These are phyloP conservation scores for Aspergillus hortae DNA, from an alignment of 2,329 filamentous ascomycete species.

Conservation along the genomic window DNA sequence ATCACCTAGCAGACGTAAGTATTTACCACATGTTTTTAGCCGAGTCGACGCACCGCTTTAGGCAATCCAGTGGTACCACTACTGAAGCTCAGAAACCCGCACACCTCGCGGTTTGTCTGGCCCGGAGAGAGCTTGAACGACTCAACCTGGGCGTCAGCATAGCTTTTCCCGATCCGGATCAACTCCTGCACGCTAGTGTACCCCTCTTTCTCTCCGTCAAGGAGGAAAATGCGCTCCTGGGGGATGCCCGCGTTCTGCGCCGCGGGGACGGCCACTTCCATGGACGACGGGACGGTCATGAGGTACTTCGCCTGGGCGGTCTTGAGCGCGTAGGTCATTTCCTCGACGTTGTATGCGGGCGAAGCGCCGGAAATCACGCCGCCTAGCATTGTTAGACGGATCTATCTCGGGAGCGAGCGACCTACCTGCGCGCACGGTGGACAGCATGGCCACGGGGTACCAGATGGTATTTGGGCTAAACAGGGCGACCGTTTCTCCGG, in stretches of 20 bases:
- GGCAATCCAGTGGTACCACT: conserved; percentile 50
- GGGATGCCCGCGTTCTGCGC: conserved; percentile 54
- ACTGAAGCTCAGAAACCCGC: conserved; percentile 51
- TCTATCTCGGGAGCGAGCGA: too few relatives aligned
- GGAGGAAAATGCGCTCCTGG: conserved; percentile 52
- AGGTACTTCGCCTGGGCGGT: conserved; percentile 56
- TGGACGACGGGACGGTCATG: conserved; percentile 54
- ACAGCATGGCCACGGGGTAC: conserved; percentile 63
- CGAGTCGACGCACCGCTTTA: conserved; percentile 36
- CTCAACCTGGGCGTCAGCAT: conserved; percentile 41
- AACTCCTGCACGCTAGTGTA: conserved; percentile 43
- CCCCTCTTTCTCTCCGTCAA: conserved; percentile 52
- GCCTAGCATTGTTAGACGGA: conserved; percentile 7
- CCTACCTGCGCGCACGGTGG: conserved; percentile 48
- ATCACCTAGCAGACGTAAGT: conserved; percentile 37
- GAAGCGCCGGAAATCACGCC: conserved; percentile 60
- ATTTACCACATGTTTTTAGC: conserved; percentile 5
- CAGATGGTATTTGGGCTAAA: conserved; percentile 65
- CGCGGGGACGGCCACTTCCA: conserved; percentile 54
- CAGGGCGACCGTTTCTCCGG: conserved; percentile 56
- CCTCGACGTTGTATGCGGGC: conserved; percentile 64
- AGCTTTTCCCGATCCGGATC: conserved; percentile 27
- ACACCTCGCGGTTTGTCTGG: conserved; percentile 56
- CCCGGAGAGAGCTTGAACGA: conserved; percentile 50
- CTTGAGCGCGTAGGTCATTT: conserved; percentile 63